Percentiles rank a stretch among this genome's conserved stretches.
phyloP scores from a whole-genome alignment of 169 alveolate genomes.

The Eimeria acervulina region DNA sequence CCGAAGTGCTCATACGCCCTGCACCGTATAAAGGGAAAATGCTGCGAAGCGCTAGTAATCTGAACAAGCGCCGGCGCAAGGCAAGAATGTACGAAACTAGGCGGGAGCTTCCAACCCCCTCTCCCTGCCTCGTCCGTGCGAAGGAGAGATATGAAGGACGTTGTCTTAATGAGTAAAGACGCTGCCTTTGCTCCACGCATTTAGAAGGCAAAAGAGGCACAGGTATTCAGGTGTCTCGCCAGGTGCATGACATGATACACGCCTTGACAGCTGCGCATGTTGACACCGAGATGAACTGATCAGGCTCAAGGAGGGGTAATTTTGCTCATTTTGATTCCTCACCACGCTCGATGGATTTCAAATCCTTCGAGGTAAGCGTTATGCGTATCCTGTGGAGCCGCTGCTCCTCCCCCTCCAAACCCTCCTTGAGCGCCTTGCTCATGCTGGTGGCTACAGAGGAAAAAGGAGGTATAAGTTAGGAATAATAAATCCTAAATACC shows the following conservation, averaged over 20 bases:
- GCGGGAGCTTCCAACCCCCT: not conserved
- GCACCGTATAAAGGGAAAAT: not conserved
- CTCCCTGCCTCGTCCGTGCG: not conserved
- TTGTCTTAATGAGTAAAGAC: not conserved
- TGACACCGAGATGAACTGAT: not conserved
- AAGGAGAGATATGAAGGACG: not conserved
- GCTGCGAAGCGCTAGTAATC: not conserved
- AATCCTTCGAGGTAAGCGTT: constrained; percentile 95
- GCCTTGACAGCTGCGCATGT: not conserved
- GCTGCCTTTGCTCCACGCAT: not conserved
- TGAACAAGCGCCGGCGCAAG: not conserved
- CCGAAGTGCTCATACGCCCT: not conserved
- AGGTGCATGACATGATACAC: constrained; percentile 8
- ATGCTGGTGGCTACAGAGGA: constrained; percentile 82
- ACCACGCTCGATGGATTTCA: constrained; percentile 94
- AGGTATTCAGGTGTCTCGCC: not conserved
- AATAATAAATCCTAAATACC: constrained; percentile 49
- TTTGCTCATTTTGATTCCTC: constrained; percentile 34
- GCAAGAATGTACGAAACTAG: not conserved
- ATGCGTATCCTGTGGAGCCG: constrained; percentile 95
- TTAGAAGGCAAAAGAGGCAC: not conserved
- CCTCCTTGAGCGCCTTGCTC: constrained; percentile 91
- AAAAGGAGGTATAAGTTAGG: constrained; percentile 35
- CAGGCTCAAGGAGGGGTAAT: not conserved
- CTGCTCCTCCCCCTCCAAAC: constrained; percentile 93